Evolutionary conservation across 805 yeast genomes (phyloP), one percentile per base, ranked within the genome.

Genomic region (Candida multigemmis): DNA sequence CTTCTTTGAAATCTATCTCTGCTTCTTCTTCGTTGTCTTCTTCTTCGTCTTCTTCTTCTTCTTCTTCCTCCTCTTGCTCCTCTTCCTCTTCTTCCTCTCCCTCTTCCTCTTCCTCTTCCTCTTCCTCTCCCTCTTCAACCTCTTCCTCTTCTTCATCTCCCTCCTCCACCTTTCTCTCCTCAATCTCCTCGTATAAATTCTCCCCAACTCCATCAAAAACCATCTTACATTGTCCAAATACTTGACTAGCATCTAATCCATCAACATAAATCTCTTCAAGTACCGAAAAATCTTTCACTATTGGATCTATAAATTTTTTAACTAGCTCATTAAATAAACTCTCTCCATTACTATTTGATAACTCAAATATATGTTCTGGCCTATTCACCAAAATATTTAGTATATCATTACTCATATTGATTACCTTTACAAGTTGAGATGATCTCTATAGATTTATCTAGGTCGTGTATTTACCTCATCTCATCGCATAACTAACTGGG

Each of bases 171-270:
- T 59, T 68, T 32, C 78, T 44, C 19, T 55, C 60, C 2, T 76
- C 75, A 23, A 84, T 68, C 27, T 66, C 65, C 12, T 62, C 65
- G 46, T 82, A 46, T 19, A 85, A 53, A 22, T 66, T 63, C 25
- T 78, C 85, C 15, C 78, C 74, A 8, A 80, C 79, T 6, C 78
- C 79, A 32, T 86, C 96, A 20, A 85, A 59, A 12, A 89, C 77
- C 57, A 89, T 68, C 51, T 82, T 84, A 2, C 83, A 77, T 53
- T 89, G 97, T 30, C 89, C 94, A 85, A 89, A 89, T 0, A 91
- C 86, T 48, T 89, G 97, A 21, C 79, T 70, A 14, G 95, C 77
- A 49, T 83, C 95, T 29, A 89, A 60, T 1, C 96, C 97, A 25
- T 86, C 93, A 9, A 80, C 67, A 40, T 78, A 74, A 12, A 89